Evolutionary conservation across 2,329 filamentous ascomycete genomes (phyloP).

Genomic region (Beauveria australis): DNA sequence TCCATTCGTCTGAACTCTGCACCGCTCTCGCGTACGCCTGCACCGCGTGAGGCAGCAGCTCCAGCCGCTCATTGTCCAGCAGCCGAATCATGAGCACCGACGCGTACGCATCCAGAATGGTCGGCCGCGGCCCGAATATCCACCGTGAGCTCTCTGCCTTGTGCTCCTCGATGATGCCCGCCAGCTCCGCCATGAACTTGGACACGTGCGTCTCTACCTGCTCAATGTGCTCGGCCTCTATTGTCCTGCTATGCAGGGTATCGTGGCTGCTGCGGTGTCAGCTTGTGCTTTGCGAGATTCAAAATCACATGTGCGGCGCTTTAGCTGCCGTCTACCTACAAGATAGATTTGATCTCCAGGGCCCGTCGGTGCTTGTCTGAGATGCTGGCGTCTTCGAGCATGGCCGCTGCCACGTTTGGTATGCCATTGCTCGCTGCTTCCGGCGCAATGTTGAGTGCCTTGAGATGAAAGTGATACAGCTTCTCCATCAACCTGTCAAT

Average conservation of each 20-base stretch:
- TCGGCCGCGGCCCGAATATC: conserved; percentile 22
- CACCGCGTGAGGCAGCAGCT: conserved; percentile 17
- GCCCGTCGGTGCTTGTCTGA: conserved; percentile 20
- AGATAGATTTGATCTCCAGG: conserved; percentile 23
- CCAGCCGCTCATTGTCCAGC: conserved; percentile 18
- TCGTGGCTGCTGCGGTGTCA: conserved; percentile 19
- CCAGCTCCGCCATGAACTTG: conserved; percentile 18
- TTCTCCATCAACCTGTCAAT: conserved; percentile 20
- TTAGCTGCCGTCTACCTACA: conserved; percentile 17
- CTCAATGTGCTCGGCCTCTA: conserved; percentile 19
- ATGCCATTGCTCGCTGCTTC: conserved; percentile 20
- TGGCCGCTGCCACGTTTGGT: conserved; percentile 21
- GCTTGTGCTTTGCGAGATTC: not conserved
- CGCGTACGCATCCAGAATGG: conserved; percentile 23
- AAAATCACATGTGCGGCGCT: too few species aligned
- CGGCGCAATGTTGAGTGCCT: conserved; percentile 17
- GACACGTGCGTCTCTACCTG: conserved; percentile 17
- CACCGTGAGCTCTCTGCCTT: conserved; percentile 13
- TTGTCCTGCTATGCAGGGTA: conserved; percentile 15
- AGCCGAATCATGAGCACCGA: conserved; percentile 17
- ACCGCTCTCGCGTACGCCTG: conserved; percentile 16
- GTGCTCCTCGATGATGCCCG: conserved; percentile 13
- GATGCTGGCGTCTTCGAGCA: conserved; percentile 20
- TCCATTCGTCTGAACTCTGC: conserved; percentile 20
- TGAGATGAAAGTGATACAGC: conserved; percentile 20